Evolutionary conservation across 305 asterid species (phyloP).

Genomic region (Solanum aculeatissimum): DNA sequence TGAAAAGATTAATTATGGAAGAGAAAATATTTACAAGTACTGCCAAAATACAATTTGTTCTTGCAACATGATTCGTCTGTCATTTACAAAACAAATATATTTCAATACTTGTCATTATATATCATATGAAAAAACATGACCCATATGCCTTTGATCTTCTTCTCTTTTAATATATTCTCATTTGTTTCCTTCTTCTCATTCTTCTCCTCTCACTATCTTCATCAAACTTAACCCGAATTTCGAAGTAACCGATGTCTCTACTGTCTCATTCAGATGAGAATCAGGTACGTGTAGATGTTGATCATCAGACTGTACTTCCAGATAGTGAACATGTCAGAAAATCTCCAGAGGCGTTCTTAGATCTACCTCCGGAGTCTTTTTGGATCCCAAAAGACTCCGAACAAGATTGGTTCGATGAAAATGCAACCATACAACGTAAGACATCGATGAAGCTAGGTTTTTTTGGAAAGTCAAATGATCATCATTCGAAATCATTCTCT

Average conservation of each 20-base stretch:
- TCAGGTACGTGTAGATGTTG: not conserved
- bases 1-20: not conserved
- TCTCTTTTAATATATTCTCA: slow-evolving; percentile 5
- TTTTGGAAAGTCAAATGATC: not conserved
- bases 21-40: not conserved
- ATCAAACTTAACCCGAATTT: not conserved
- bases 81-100: not conserved
- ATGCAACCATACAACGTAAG: slow-evolving; percentile 49
- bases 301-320: not conserved
- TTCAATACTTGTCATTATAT: not conserved
- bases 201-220: not conserved
- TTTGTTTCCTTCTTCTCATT: not conserved
- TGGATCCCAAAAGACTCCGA: slow-evolving; percentile 34
- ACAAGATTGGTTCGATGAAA: slow-evolving; percentile 39
- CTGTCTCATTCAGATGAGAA: not conserved
- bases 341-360: slow-evolving; percentile 14
- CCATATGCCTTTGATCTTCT: not conserved
- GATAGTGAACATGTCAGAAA: not conserved
- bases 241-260: not conserved
- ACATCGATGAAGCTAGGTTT: slow-evolving; percentile 32
- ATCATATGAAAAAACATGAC: not conserved
- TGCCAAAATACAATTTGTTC: not conserved
- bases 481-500: slow-evolving; percentile 16
- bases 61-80: not conserved
- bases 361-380: slow-evolving; percentile 57